Percentiles rank a stretch among this genome's conserved stretches.
phyloP scores from a whole-genome alignment of 345 rosid species.

The Barbarea vulgaris region DNA sequence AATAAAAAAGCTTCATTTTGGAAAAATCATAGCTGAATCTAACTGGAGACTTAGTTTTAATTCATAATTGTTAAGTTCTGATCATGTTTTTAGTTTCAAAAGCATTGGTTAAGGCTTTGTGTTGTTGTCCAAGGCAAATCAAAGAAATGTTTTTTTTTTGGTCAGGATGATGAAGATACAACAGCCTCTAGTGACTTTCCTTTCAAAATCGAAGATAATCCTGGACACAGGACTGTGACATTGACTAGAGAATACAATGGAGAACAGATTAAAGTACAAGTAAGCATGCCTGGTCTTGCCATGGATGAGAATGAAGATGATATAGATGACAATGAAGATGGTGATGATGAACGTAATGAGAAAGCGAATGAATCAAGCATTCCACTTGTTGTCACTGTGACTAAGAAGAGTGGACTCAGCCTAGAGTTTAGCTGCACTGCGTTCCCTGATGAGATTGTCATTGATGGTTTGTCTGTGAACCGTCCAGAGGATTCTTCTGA shows the following conservation, averaged over 20 bases:
- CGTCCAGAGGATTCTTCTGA: slow-evolving; percentile 46
- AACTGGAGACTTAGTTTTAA: not conserved
- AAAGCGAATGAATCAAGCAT: slow-evolving; percentile 51
- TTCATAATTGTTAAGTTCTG: not conserved
- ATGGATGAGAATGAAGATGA: slow-evolving; percentile 52
- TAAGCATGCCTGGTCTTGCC: slow-evolving; percentile 77
- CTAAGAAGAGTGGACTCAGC: slow-evolving; percentile 61
- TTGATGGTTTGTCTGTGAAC: slow-evolving; percentile 60
- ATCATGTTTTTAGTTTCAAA: not conserved
- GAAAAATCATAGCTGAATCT: not conserved
- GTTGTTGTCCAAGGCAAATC: too few relatives aligned
- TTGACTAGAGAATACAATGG: slow-evolving; percentile 71
- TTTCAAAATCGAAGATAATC: slow-evolving; percentile 66
- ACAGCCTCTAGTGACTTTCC: slow-evolving; percentile 57
- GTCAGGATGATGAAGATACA: slow-evolving; percentile 55
- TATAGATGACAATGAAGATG: slow-evolving; percentile 35
- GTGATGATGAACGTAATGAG: slow-evolving; percentile 40
- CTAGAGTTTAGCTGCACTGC: slow-evolving; percentile 75
- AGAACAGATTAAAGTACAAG: slow-evolving; percentile 66
- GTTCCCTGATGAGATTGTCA: slow-evolving; percentile 58
- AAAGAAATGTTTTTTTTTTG: not conserved
- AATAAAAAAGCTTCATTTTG: not conserved
- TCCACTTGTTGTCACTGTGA: slow-evolving; percentile 62
- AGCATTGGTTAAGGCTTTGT: not conserved
- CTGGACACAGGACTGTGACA: slow-evolving; percentile 61